Percentiles rank a stretch among this genome's conserved stretches.
Evolutionary conservation across 169 alveolate species (phyloP).

Genomic region (Eimeria necatrix): DNA sequence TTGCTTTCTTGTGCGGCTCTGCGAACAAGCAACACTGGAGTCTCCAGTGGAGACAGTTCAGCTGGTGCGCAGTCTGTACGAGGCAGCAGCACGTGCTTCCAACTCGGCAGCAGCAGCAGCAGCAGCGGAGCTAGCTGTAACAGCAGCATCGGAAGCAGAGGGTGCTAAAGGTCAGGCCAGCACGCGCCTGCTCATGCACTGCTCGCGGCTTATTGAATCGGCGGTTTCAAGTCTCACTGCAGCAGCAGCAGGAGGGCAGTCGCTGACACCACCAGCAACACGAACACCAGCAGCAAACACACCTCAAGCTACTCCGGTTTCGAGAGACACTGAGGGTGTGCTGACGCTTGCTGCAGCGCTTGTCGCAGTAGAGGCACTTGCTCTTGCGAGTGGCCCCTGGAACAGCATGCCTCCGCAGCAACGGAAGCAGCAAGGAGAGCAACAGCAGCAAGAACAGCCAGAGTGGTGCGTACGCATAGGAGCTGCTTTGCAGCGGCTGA

Average conservation of each 20-base stretch:
- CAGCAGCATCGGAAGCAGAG: background rate
- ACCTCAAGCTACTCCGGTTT: background rate
- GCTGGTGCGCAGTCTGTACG: conserved; percentile 47
- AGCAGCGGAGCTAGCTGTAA: background rate
- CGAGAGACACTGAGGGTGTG: conserved; percentile 51
- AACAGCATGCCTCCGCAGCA: background rate
- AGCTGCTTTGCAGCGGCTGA: conserved; percentile 43
- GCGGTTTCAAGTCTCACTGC: conserved; percentile 38
- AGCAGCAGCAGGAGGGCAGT: background rate
- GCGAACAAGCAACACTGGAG: background rate
- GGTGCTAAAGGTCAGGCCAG: background rate
- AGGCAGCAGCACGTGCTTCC: conserved; percentile 46
- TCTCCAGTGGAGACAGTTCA: conserved; percentile 40
- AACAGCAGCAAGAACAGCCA: background rate
- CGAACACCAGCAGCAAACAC: background rate
- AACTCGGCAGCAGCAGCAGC: conserved; percentile 29
- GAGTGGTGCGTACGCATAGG: conserved; percentile 42
- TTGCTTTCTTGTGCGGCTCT: conserved; percentile 18
- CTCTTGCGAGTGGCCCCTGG: conserved; percentile 56
- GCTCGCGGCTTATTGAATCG: conserved; percentile 4
- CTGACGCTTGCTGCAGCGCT: conserved; percentile 67
- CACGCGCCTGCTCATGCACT: conserved; percentile 25
- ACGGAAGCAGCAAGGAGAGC: background rate
- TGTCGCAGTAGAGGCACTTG: conserved; percentile 42
- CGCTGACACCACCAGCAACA: background rate